These are phyloP conservation scores for Rhodotorula babjevae DNA, from an alignment of 768 basidiomycete species.

Conservation along the genomic window DNA sequence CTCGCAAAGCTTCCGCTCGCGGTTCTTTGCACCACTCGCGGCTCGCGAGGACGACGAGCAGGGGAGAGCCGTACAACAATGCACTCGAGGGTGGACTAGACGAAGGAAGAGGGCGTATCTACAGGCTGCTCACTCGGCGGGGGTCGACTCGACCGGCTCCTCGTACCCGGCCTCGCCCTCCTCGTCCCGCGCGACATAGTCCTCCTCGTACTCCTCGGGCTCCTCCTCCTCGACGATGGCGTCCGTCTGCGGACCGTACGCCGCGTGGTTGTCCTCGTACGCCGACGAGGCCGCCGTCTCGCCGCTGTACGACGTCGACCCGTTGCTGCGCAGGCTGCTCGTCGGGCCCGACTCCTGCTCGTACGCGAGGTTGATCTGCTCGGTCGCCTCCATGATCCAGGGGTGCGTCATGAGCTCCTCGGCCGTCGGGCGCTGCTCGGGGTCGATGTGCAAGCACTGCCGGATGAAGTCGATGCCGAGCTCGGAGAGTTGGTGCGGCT, in stretches of 20 bases:
- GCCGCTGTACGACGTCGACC: not conserved
- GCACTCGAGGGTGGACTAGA: no score
- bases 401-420: slow-evolving; percentile 76
- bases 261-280: not conserved
- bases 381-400: slow-evolving; percentile 59
- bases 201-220: not conserved
- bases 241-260: not conserved
- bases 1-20: no score
- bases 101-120: no score
- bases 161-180: not conserved
- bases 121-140: no score
- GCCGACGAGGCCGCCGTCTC: not conserved
- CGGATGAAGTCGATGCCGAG: slow-evolving; percentile 90
- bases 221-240: slow-evolving; percentile 13
- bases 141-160: not conserved
- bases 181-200: not conserved
- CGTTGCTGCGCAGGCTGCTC: not conserved
- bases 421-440: slow-evolving; percentile 75
- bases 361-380: slow-evolving; percentile 29
- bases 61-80: no score
- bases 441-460: slow-evolving; percentile 81
- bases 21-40: no score
- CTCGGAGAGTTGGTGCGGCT: slow-evolving; percentile 79
- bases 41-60: no score
- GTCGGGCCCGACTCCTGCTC: slow-evolving; percentile 6